A percentile compares a stretch with the other conserved stretches of the same genome.
Conservation (phyloP, 1,139 yeast genomes). For the Hemisphaericaspora subhashii region DNA sequence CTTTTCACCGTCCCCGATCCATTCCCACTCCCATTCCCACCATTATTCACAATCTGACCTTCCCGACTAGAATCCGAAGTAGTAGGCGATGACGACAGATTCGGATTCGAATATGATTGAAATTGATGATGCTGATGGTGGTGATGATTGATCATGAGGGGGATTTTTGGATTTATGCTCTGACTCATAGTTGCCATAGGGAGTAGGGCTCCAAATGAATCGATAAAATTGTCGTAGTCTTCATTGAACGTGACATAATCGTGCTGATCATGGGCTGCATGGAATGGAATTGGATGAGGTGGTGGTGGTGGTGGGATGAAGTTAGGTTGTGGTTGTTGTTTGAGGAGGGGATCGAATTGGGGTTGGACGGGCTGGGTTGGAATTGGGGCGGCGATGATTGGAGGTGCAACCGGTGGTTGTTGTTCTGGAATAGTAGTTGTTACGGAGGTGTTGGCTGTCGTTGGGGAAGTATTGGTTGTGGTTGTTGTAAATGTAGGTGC, state of each 20-base stretch:
- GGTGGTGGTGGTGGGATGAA: slow-evolving; percentile 2
- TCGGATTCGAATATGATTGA: background rate
- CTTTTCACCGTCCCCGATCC: too few species aligned
- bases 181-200: slow-evolving; percentile 13
- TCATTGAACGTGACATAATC: slow-evolving; percentile 9
- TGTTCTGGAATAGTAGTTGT: too few species aligned
- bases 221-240: slow-evolving; percentile 16
- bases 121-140: too few species aligned
- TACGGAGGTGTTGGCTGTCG: too few species aligned
- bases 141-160: too few species aligned
- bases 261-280: background rate
- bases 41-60: too few species aligned
- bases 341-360: background rate
- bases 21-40: background rate
- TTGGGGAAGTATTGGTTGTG: too few species aligned
- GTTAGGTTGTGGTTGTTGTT: too few species aligned
- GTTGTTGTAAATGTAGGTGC: background rate
- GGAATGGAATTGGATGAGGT: background rate
- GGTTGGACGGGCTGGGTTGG: background rate
- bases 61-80: slow-evolving; percentile 1
- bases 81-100: background rate
- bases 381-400: background rate
- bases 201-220: slow-evolving; percentile 12
- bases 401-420: background rate
- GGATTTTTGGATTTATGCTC: slow-evolving; percentile 6